Base-by-base conservation (phyloP, 2,329 filamentous ascomycete species). In the Xylaria polymorpha region DNA sequence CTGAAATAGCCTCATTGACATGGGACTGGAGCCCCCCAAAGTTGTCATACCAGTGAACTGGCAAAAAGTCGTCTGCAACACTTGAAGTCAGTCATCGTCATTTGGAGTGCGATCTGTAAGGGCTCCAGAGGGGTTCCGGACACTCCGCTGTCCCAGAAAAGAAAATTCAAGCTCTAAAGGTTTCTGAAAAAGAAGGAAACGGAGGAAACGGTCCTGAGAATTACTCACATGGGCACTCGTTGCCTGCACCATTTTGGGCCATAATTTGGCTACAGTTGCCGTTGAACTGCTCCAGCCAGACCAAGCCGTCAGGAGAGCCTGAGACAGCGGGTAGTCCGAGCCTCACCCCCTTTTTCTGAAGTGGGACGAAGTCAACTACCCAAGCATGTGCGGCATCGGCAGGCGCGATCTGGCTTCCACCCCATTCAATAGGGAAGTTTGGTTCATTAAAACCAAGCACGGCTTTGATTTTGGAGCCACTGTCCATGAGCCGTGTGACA, bases 401-500 rank as follows among this genome's bases (percentile, higher is more conserved):
- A 29, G 55, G 55, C 18, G n/a, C 10, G 35, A 57, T 39, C 35
- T 57, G 37, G 35, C 35, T 41, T 7, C 55, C 55, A 25, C 55
- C 55, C 35, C 35, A 57, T 10, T 22, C 32, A 41, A 8, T 29
- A 4, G 35, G 55, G 35, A 15, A 41, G n/a, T 57, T 37, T 0
- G 35, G 55, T 20, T 57, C 55, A 43, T 57, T 57, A 37, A 43
- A 57, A 43, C n/a, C 20, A 43, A 57, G n/a, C n/a, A 57, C 37
- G 22, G 32, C 35, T 20, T 57, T 57, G 55, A 57, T 57, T 10
- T 6, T 37, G 1, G 29, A 39, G 51, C 55, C 55, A 20, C 55
- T 37, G 18, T 37, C 37, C 15, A 57, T 57, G 20, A 57, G 55
- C 18, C 18, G 55, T 7, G 12, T 39, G 10, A 57, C 37, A 37